A percentile compares a stretch with the other conserved stretches of the same genome.
Evolutionary conservation across 257 asterid genomes (phyloP).

Genomic region (Ocimum tenuiflorum): DNA sequence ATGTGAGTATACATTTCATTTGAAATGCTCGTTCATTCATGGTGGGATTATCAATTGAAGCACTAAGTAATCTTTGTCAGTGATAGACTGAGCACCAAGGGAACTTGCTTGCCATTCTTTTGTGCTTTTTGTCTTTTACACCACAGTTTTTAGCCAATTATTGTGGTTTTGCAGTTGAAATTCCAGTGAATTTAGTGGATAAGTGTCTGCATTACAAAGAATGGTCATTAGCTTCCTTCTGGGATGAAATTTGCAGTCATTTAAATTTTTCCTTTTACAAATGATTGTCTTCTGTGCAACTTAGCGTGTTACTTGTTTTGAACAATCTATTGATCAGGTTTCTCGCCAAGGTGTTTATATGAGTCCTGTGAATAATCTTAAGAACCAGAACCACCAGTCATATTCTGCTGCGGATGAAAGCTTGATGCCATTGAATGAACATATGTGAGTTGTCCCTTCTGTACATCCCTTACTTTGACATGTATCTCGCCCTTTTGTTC

Average conservation of each 20-base stretch:
- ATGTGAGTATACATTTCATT: neutral
- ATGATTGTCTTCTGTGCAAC: neutral
- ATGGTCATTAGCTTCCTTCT: constrained; percentile 6
- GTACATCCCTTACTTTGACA: neutral
- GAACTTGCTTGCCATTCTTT: neutral
- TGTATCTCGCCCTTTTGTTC: constrained; percentile 1
- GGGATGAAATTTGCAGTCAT: neutral
- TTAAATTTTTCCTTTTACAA: neutral
- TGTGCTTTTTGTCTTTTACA: neutral
- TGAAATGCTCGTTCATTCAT: constrained; percentile 18
- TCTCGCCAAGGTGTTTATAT: constrained; percentile 33
- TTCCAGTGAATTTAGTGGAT: constrained; percentile 11
- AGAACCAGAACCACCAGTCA: constrained; percentile 31
- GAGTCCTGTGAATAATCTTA: constrained; percentile 28
- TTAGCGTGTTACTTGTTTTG: constrained; percentile 7
- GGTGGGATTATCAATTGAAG: constrained; percentile 13
- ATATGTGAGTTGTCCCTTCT: constrained; percentile 39
- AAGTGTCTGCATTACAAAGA: constrained; percentile 4
- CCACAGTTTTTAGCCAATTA: constrained; percentile 7
- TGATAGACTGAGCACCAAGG: constrained; percentile 6
- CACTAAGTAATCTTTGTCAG: constrained; percentile 3
- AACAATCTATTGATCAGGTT: constrained; percentile 41
- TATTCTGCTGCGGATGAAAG: constrained; percentile 33
- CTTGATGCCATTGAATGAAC: constrained; percentile 29
- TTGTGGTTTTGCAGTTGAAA: constrained; percentile 6